Evolutionary conservation across 2,329 filamentous ascomycete genomes (phyloP).

Genomic region (Corynespora cassiicola): DNA sequence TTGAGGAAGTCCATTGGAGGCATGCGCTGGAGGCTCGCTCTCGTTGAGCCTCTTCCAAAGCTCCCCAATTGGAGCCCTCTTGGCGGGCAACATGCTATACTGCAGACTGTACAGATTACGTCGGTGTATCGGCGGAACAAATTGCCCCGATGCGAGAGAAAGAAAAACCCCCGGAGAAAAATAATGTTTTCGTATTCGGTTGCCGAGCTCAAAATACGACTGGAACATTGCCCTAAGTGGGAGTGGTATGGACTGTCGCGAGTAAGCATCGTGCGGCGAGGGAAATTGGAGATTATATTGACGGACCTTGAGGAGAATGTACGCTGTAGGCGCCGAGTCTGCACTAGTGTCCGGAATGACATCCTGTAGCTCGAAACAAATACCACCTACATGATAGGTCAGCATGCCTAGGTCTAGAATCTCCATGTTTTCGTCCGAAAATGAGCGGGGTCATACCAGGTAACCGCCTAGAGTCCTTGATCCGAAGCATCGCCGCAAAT

Average conservation of each 20-base stretch:
- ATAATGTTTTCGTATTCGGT: slow-evolving; percentile 94
- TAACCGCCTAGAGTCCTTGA: slow-evolving; percentile 90
- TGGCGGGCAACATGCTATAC: slow-evolving; percentile 94
- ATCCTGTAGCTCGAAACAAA: slow-evolving; percentile 88
- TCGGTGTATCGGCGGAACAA: slow-evolving; percentile 92
- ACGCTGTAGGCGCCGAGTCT: slow-evolving; percentile 69
- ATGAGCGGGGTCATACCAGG: slow-evolving; percentile 65
- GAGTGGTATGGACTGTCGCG: slow-evolving; percentile 73
- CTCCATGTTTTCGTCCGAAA: not conserved
- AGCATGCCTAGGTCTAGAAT: too few species aligned
- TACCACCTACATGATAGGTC: slow-evolving; percentile 64
- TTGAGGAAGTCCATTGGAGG: not conserved
- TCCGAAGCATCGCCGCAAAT: slow-evolving; percentile 92
- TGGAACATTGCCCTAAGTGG: slow-evolving; percentile 94
- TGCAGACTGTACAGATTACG: slow-evolving; percentile 95
- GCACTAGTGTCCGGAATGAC: slow-evolving; percentile 55
- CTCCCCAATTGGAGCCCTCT: slow-evolving; percentile 78
- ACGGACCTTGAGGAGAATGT: slow-evolving; percentile 82
- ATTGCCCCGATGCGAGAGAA: slow-evolving; percentile 86
- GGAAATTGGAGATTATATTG: slow-evolving; percentile 6
- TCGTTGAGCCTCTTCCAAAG: slow-evolving; percentile 75
- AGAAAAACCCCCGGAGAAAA: slow-evolving; percentile 86
- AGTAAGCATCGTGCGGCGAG: not conserved
- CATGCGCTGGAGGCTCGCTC: slow-evolving; percentile 8
- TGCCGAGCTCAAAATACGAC: slow-evolving; percentile 94